Percentiles rank a stretch among this genome's conserved stretches.
Evolutionary conservation across 1,284 basidiomycete genomes (phyloP).

Genomic region (Takashimella koratensis): DNA sequence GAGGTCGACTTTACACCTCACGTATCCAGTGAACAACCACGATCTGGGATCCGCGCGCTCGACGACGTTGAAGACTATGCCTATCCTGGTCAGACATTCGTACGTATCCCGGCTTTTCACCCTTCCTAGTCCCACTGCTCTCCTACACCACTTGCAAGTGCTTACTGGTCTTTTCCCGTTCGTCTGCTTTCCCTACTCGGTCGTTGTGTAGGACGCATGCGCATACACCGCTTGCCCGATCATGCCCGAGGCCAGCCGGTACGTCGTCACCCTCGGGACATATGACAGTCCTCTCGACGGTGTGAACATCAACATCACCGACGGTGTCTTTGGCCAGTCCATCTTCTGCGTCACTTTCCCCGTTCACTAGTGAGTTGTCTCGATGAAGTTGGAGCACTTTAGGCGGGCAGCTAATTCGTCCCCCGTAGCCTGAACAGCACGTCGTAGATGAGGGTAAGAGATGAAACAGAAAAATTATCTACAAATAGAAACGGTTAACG

Average conservation of each 20-base stretch:
- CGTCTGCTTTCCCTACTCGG: background rate
- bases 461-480: too few relatives aligned
- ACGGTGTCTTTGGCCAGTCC: slow-evolving; percentile 20
- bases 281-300: slow-evolving; percentile 15
- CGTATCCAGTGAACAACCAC: slow-evolving; percentile 12
- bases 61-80: slow-evolving; percentile 10
- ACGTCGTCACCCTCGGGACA: background rate
- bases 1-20: slow-evolving; percentile 18
- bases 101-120: slow-evolving; percentile 9
- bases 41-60: slow-evolving; percentile 13
- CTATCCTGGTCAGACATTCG: slow-evolving; percentile 29
- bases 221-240: slow-evolving; percentile 30
- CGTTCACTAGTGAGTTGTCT: slow-evolving; percentile 20
- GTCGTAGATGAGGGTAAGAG: too few relatives aligned
- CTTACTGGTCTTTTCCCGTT: too few relatives aligned
- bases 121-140: background rate
- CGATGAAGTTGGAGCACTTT: slow-evolving; percentile 1
- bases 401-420: slow-evolving; percentile 8
- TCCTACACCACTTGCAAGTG: too few relatives aligned
- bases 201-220: slow-evolving; percentile 19
- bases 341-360: slow-evolving; percentile 28
- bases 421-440: too few relatives aligned
- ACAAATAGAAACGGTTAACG: too few relatives aligned
- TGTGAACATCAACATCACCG: slow-evolving; percentile 29
- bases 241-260: background rate